Percentiles rank a stretch among this genome's conserved stretches.
phyloP scores from a whole-genome alignment of 495 filamentous ascomycete genomes.

The Oleoguttula mirabilis region DNA sequence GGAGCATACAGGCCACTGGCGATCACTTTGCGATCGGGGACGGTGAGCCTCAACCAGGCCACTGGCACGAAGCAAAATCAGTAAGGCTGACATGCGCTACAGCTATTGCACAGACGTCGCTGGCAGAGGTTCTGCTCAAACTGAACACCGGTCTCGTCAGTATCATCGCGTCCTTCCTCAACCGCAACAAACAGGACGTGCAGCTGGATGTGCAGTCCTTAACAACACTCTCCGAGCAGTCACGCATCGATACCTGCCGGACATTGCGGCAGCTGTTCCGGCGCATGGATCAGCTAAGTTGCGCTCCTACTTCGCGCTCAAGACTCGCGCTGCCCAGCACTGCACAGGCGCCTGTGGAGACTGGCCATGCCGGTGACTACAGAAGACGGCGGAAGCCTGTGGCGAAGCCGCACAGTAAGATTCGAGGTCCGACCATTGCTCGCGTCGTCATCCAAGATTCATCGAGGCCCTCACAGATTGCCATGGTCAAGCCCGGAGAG shows the following conservation, averaged over 20 bases:
- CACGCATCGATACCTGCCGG: constrained; percentile 26
- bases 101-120: constrained; percentile 28
- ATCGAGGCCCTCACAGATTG: constrained; percentile 14
- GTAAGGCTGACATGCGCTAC: not conserved
- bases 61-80: not conserved
- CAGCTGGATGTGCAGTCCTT: constrained; percentile 30
- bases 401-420: constrained; percentile 1
- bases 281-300: constrained; percentile 21
- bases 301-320: constrained; percentile 6
- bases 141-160: constrained; percentile 33
- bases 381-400: not conserved
- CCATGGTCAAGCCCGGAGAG: constrained; percentile 16
- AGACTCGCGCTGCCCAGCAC: constrained; percentile 8
- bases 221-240: constrained; percentile 28
- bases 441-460: constrained; percentile 14
- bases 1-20: constrained; percentile 19
- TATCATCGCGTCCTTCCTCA: constrained; percentile 31
- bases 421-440: constrained; percentile 8
- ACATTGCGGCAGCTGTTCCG: constrained; percentile 26
- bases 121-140: constrained; percentile 30
- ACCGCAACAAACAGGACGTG: constrained; percentile 18
- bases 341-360: constrained; percentile 8
- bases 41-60: constrained; percentile 17
- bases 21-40: constrained; percentile 27
- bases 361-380: not conserved